Evolutionary conservation across 352 stramenopile species (phyloP).

Genomic region (Phytophthora agathidicida): DNA sequence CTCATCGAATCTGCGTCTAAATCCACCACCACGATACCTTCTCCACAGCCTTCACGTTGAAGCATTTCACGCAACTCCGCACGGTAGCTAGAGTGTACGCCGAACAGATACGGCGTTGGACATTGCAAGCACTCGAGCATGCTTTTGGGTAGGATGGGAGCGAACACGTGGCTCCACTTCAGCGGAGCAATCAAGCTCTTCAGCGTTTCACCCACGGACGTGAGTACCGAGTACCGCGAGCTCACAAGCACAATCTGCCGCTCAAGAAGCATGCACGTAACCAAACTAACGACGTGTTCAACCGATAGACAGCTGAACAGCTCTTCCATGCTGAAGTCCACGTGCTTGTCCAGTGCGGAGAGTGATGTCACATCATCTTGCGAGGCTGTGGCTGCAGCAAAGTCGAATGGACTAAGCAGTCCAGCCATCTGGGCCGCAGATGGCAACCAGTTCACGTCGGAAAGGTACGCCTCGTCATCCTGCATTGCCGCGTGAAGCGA

Average conservation of each 20-base stretch:
- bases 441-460: conserved; percentile 64
- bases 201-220: conserved; percentile 77
- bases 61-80: conserved; percentile 75
- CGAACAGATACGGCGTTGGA: conserved; percentile 87
- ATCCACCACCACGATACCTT: conserved; percentile 77
- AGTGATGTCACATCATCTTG: conserved; percentile 40
- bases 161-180: conserved; percentile 88
- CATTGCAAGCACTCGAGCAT: conserved; percentile 88
- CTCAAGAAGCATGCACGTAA: conserved; percentile 80
- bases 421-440: conserved; percentile 59
- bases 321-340: conserved; percentile 85
- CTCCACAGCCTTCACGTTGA: conserved; percentile 71
- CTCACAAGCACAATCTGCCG: conserved; percentile 82
- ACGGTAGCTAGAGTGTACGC: conserved; percentile 79
- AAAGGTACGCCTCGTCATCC: conserved; percentile 59
- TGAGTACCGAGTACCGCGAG: conserved; percentile 82
- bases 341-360: conserved; percentile 59
- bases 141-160: conserved; percentile 75
- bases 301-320: conserved; percentile 82
- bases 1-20: conserved; percentile 70
- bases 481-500: conserved; percentile 65
- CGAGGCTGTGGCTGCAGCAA: conserved; percentile 33
- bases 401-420: conserved; percentile 74
- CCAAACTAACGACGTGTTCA: conserved; percentile 68
- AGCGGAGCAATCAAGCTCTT: conserved; percentile 80